Percentiles rank a stretch among this genome's conserved stretches.
Conservation (phyloP, 2,329 filamentous ascomycete genomes). For the Cladosporium phlei region DNA sequence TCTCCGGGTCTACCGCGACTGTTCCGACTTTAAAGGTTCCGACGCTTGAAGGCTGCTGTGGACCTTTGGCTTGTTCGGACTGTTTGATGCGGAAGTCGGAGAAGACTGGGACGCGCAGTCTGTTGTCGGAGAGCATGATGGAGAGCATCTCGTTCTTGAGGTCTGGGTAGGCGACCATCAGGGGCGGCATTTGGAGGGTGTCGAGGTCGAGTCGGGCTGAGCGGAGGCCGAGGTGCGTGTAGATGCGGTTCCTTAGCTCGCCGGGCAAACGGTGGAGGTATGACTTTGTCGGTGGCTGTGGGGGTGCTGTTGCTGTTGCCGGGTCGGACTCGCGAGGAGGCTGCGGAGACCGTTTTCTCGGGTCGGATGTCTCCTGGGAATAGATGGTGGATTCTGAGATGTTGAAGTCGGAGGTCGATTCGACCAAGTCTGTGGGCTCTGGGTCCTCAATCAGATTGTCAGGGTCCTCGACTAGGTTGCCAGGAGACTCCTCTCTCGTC, state of each 20-base stretch:
- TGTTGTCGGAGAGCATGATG: constrained; percentile 1
- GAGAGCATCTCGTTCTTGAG: constrained; percentile 4
- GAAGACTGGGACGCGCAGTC: constrained; percentile 4
- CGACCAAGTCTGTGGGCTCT: too few species aligned
- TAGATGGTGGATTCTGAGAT: too few species aligned
- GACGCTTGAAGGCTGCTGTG: neutral
- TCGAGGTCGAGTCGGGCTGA: neutral
- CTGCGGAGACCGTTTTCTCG: too few species aligned
- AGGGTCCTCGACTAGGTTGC: too few species aligned
- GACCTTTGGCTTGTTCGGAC: neutral
- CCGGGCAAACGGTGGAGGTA: constrained; percentile 15
- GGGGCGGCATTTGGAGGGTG: neutral
- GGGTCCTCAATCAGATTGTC: too few species aligned
- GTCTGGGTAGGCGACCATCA: neutral
- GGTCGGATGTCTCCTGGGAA: too few species aligned
- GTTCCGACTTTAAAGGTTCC: neutral
- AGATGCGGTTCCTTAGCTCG: constrained; percentile 19
- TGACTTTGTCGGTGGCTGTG: neutral
- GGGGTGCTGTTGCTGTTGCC: neutral
- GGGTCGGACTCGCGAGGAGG: too few species aligned
- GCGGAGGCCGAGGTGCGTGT: constrained; percentile 8
- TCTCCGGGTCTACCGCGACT: neutral
- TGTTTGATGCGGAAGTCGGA: neutral
- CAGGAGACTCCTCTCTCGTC: too few species aligned
- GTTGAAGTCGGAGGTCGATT: too few species aligned